A percentile compares a stretch with the other conserved stretches of the same genome.
These are phyloP conservation scores for Penicillium oxalicum DNA, from an alignment of 2,329 filamentous ascomycete genomes.

Conservation along the genomic window DNA sequence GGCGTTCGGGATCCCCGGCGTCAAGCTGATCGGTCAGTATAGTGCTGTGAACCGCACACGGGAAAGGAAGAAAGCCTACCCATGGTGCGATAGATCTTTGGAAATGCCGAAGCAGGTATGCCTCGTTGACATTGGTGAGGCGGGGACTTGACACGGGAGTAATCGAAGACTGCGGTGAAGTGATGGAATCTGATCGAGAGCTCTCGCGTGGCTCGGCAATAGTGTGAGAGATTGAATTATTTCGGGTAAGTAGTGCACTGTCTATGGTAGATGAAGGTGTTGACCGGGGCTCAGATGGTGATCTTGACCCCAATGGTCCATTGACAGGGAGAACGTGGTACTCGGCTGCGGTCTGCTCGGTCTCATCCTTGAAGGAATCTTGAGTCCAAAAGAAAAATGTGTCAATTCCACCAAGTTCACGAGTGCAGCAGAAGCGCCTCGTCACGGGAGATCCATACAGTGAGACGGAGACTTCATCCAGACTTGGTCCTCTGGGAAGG, in stretches of 20 bases:
- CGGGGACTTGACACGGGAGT: conserved; percentile 21
- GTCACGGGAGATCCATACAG: conserved; percentile 15
- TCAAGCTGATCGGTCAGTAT: conserved; percentile 23
- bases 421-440: no score
- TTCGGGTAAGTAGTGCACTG: conserved; percentile 12
- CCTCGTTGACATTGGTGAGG: conserved; percentile 26
- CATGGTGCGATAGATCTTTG: conserved; percentile 28
- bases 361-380: conserved; percentile 35
- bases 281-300: conserved; percentile 21
- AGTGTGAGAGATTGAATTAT: conserved; percentile 11
- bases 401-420: no score
- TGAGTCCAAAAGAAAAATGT: not conserved
- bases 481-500: conserved; percentile 29
- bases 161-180: conserved; percentile 15
- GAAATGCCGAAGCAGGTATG: conserved; percentile 31
- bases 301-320: conserved; percentile 14
- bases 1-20: conserved; percentile 27
- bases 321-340: conserved; percentile 26
- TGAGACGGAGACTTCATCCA: conserved; percentile 28
- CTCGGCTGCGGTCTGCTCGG: conserved; percentile 30
- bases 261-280: conserved; percentile 24
- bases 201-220: conserved; percentile 11
- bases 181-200: conserved; percentile 14
- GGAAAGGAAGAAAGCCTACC: conserved; percentile 15
- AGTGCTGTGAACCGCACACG: not conserved